Conservation (phyloP, 768 basidiomycete species). For the Phlebiopsis gigantea region DNA sequence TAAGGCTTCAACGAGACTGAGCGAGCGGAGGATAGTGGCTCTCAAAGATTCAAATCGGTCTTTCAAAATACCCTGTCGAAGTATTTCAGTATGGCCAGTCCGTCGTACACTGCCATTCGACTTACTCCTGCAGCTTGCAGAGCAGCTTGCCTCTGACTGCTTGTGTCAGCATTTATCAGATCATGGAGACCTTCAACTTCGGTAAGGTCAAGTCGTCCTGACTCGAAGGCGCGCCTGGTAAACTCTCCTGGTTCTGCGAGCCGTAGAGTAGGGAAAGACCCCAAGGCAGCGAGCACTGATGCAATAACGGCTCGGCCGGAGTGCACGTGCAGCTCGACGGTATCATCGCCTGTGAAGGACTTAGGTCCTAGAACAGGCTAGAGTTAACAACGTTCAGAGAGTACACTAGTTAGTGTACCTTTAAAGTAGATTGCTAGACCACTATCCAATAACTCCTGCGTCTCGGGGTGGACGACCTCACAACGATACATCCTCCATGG, state of each 20-base stretch:
- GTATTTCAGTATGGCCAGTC: no score
- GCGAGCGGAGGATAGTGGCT: slow-evolving; percentile 59
- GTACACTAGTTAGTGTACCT: slow-evolving; percentile 36
- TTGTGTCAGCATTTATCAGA: slow-evolving; percentile 85
- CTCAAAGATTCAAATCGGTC: slow-evolving; percentile 61
- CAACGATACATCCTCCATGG: slow-evolving; percentile 73
- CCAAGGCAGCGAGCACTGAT: slow-evolving; percentile 61
- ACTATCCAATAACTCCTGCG: slow-evolving; percentile 64
- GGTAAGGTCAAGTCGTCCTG: slow-evolving; percentile 79
- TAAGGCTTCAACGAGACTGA: slow-evolving; percentile 79
- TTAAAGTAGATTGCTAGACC: slow-evolving; percentile 79
- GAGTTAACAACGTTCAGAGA: no score
- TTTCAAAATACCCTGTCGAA: slow-evolving; percentile 65
- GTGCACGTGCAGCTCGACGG: slow-evolving; percentile 82
- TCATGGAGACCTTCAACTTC: slow-evolving; percentile 88
- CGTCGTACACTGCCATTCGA: slow-evolving; percentile 12
- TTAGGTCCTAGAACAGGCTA: slow-evolving; percentile 46
- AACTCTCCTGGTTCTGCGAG: slow-evolving; percentile 88
- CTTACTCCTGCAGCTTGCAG: slow-evolving; percentile 63
- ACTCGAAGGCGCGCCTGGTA: slow-evolving; percentile 76
- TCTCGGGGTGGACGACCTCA: slow-evolving; percentile 57
- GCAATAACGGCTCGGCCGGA: slow-evolving; percentile 79
- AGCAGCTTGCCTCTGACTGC: slow-evolving; percentile 72
- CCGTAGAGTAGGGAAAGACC: slow-evolving; percentile 56
- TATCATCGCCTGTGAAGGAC: slow-evolving; percentile 82